Conservation (phyloP, 2,329 filamentous ascomycete species). For the Fusarium sarcochroum region DNA sequence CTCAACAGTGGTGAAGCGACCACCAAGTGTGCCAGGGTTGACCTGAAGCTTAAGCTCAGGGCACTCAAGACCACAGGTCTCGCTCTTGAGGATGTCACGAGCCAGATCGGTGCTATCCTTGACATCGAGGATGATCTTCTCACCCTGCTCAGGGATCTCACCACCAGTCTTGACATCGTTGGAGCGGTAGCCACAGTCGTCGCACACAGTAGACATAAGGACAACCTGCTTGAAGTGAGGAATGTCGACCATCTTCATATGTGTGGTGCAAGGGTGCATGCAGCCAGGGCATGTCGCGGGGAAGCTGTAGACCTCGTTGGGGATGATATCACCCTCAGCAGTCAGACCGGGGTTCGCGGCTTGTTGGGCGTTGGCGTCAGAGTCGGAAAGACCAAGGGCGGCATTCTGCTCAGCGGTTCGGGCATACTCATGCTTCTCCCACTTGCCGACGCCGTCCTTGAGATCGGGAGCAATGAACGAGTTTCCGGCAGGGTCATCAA, state of each 20-base stretch:
- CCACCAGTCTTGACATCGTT: constrained; percentile 99
- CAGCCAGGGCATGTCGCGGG: constrained; percentile 94
- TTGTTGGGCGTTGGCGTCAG: constrained; percentile 68
- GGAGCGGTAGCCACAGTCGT: constrained; percentile 91
- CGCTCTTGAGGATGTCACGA: constrained; percentile 95
- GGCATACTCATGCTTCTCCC: constrained; percentile 86
- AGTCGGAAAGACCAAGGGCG: constrained; percentile 80
- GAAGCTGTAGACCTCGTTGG: constrained; percentile 94
- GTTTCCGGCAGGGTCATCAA: constrained; percentile 95
- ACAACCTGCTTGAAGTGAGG: constrained; percentile 98
- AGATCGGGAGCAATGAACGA: constrained; percentile 94
- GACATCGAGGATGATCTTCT: constrained; percentile 84
- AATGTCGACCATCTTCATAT: constrained; percentile 99
- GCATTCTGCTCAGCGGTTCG: constrained; percentile 90
- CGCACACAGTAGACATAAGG: constrained; percentile 93
- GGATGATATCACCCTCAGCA: constrained; percentile 83
- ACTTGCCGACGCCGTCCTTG: constrained; percentile 86
- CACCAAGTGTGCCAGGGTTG: constrained; percentile 93
- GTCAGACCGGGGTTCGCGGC: constrained; percentile 65
- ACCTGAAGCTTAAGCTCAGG: constrained; percentile 89
- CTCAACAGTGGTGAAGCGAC: constrained; percentile 96
- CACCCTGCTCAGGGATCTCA: constrained; percentile 87
- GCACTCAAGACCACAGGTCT: constrained; percentile 89
- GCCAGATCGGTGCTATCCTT: constrained; percentile 80
- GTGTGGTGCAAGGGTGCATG: constrained; percentile 85